These are phyloP conservation scores for Didymella segeticola DNA, from an alignment of 2,329 filamentous ascomycete species.

Conservation along the genomic window DNA sequence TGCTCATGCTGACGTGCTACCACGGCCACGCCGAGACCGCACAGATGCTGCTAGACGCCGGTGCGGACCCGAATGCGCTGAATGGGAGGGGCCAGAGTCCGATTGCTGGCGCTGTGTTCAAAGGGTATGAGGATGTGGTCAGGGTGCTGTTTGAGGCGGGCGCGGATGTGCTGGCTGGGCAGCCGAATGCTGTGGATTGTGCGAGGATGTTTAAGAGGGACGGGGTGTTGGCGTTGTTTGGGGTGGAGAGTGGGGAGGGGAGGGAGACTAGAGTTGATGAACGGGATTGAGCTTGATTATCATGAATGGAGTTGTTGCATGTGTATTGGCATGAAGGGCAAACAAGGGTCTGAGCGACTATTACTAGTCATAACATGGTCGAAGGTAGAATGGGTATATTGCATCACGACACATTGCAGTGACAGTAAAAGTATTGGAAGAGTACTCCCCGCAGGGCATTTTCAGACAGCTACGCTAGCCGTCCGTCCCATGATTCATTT, in stretches of 20 bases:
- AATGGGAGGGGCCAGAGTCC: conserved; percentile 74
- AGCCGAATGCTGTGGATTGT: conserved; percentile 55
- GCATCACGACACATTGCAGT: conserved; percentile 11
- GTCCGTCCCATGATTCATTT: conserved; percentile 31
- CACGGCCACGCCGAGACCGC: conserved; percentile 70
- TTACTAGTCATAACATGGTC: neutral
- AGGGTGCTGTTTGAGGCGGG: conserved; percentile 57
- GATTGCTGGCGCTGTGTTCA: conserved; percentile 75
- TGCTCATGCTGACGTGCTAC: conserved; percentile 77
- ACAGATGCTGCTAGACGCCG: conserved; percentile 65
- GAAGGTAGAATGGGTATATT: conserved; percentile 13
- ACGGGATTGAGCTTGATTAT: too few relatives aligned
- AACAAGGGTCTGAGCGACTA: neutral
- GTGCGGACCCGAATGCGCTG: conserved; percentile 70
- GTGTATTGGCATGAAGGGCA: too few relatives aligned
- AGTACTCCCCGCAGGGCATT: conserved; percentile 23
- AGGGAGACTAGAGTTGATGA: neutral
- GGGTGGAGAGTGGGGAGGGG: conserved; percentile 28
- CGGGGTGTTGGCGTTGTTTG: conserved; percentile 40
- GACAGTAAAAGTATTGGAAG: conserved; percentile 9
- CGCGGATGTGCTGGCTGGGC: conserved; percentile 51
- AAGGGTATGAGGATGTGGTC: conserved; percentile 70
- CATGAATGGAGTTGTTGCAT: neutral
- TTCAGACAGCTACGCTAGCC: conserved; percentile 40
- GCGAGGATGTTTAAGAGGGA: conserved; percentile 56